A percentile compares a stretch with the other conserved stretches of the same genome.
phyloP scores from a whole-genome alignment of 139 green algal species.

The Closterium sp. region DNA sequence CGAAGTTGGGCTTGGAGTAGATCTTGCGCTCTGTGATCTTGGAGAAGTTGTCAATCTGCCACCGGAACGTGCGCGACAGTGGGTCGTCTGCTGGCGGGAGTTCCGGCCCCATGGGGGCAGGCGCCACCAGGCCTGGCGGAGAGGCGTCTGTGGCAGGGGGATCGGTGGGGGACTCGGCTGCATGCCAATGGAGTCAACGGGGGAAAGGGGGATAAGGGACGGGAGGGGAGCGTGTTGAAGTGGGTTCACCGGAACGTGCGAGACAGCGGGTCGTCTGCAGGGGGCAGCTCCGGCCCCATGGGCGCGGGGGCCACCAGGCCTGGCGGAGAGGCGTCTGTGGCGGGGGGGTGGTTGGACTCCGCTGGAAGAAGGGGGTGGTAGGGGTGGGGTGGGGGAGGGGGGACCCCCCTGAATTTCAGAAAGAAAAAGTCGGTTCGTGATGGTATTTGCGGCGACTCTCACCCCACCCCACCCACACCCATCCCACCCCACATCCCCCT shows the following conservation, averaged over 20 bases:
- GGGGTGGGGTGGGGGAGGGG: background rate
- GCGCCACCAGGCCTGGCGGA: background rate
- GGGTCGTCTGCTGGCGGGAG: constrained; percentile 25
- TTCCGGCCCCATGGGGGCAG: background rate
- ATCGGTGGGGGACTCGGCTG: background rate
- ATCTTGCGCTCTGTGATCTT: constrained; percentile 26
- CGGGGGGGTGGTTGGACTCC: background rate
- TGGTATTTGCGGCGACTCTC: too few species aligned
- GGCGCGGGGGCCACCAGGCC: background rate
- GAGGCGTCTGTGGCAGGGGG: background rate
- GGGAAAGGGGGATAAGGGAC: too few species aligned
- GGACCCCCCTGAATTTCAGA: too few species aligned
- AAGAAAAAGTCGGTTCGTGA: too few species aligned
- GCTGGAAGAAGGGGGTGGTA: too few species aligned
- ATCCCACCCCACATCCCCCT: too few species aligned
- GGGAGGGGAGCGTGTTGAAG: too few species aligned
- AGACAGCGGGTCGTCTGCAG: background rate
- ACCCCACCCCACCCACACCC: background rate
- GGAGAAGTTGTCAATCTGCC: constrained; percentile 43
- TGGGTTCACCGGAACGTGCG: too few species aligned
- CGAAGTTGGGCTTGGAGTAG: constrained; percentile 33
- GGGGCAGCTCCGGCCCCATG: background rate
- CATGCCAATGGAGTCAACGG: too few species aligned
- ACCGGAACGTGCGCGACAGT: constrained; percentile 36
- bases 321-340: background rate